phyloP scores from a whole-genome alignment of 2,329 filamentous ascomycete genomes.

The Penicillium sclerotigenum region DNA sequence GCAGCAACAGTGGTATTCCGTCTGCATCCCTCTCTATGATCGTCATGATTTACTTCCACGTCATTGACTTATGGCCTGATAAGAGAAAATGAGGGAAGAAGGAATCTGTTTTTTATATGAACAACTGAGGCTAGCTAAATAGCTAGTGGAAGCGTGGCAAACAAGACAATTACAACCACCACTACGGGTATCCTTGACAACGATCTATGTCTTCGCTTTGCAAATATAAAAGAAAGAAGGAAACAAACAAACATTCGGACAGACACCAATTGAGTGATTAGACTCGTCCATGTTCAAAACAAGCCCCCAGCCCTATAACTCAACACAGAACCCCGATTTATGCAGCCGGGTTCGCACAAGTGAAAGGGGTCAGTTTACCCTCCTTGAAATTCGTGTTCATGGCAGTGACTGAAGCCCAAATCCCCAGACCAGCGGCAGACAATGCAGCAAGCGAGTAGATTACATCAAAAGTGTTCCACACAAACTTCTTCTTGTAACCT shows the following conservation, averaged over 20 bases:
- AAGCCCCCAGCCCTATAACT: neutral
- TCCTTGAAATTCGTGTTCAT: slow-evolving; percentile 8
- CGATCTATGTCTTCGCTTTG: neutral
- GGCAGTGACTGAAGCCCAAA: slow-evolving; percentile 13
- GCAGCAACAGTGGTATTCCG: neutral
- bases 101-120: no score
- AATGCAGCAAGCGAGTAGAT: slow-evolving; percentile 13
- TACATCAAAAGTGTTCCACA: slow-evolving; percentile 15
- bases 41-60: slow-evolving; percentile 47
- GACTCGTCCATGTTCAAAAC: neutral
- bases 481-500: slow-evolving; percentile 14
- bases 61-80: slow-evolving; percentile 18
- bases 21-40: neutral
- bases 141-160: no score
- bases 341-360: slow-evolving; percentile 14
- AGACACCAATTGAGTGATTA: neutral
- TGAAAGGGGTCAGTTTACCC: slow-evolving; percentile 8
- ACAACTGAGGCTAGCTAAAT: no score
- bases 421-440: slow-evolving; percentile 11
- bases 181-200: neutral
- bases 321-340: neutral
- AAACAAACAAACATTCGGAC: neutral
- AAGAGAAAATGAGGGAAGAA: no score
- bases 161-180: no score
- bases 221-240: neutral